These are phyloP conservation scores for Trifolium dubium DNA, from an alignment of 306 rosid genomes.

Conservation along the genomic window DNA sequence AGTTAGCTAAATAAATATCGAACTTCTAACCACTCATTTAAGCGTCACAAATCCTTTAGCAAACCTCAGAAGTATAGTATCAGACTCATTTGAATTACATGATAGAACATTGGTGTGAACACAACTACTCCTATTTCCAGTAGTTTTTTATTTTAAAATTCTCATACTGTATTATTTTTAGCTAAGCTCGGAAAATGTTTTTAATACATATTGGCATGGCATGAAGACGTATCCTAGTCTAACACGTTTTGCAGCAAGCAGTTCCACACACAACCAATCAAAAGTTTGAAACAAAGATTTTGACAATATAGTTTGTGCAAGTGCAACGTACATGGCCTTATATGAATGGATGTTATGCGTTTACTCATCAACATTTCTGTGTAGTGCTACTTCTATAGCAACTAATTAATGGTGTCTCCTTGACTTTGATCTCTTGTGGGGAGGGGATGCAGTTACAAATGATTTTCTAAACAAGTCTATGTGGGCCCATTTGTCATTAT, in stretches of 20 bases:
- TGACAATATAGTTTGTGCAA: constrained; percentile 33
- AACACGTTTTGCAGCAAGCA: constrained; percentile 43
- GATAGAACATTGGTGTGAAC: background rate
- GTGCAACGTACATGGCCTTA: constrained; percentile 36
- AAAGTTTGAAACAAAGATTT: constrained; percentile 25
- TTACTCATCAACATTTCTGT: constrained; percentile 28
- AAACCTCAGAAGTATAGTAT: too few species aligned
- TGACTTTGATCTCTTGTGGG: constrained; percentile 38
- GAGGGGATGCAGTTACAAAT: constrained; percentile 14
- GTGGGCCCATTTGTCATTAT: background rate
- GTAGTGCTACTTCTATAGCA: constrained; percentile 26
- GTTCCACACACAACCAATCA: constrained; percentile 1
- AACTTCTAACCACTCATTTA: too few species aligned
- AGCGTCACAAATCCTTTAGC: too few species aligned
- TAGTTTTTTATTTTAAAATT: too few species aligned
- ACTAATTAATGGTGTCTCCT: constrained; percentile 47
- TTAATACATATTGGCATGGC: background rate
- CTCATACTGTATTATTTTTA: too few species aligned
- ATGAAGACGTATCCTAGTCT: constrained; percentile 45
- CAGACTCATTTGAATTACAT: background rate
- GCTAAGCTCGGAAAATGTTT: background rate
- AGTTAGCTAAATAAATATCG: too few species aligned
- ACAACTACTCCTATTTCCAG: background rate
- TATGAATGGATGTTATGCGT: background rate
- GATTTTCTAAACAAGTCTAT: constrained; percentile 1